Evolutionary conservation across 2,329 filamentous ascomycete genomes (phyloP).

Genomic region (Rhytidhysteron rufulum): DNA sequence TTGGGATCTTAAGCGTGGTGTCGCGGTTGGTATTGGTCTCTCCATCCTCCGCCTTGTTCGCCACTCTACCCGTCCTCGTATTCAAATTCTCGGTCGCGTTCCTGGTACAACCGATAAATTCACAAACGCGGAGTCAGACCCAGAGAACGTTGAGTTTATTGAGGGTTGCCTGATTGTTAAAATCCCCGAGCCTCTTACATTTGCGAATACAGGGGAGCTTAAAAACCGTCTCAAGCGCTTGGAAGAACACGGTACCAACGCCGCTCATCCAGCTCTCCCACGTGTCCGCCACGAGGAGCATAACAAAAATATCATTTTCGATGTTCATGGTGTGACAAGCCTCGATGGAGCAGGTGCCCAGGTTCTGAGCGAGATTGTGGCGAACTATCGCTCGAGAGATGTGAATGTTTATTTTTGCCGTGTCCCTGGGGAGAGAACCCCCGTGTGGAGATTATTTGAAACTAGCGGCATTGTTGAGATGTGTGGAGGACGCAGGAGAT

Average conservation of each 20-base stretch:
- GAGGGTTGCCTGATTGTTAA: conserved; percentile 94
- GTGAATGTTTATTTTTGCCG: conserved; percentile 74
- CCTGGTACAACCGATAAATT: conserved; percentile 74
- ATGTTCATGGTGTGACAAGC: conserved; percentile 94
- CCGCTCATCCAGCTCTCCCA: conserved; percentile 83
- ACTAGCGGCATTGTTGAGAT: conserved; percentile 80
- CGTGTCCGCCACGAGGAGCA: conserved; percentile 71
- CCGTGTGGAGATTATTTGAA: conserved; percentile 69
- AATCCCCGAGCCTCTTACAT: conserved; percentile 93
- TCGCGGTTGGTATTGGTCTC: conserved; percentile 88
- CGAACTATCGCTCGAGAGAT: conserved; percentile 69
- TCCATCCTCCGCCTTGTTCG: conserved; percentile 86
- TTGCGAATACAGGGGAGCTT: conserved; percentile 92
- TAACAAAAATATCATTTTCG: conserved; percentile 91
- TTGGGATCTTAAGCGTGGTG: conserved; percentile 89
- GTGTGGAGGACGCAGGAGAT: conserved; percentile 72
- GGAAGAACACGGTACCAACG: conserved; percentile 83
- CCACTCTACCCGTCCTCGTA: conserved; percentile 86
- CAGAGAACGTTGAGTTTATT: conserved; percentile 76
- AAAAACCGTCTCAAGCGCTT: conserved; percentile 78
- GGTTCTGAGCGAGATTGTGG: conserved; percentile 85
- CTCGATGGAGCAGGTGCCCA: conserved; percentile 92
- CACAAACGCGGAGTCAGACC: conserved; percentile 74
- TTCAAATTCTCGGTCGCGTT: conserved; percentile 90
- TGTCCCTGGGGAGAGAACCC: conserved; percentile 45